Conservation (phyloP, 2,329 filamentous ascomycete genomes). For the Pleomassaria siparia region DNA sequence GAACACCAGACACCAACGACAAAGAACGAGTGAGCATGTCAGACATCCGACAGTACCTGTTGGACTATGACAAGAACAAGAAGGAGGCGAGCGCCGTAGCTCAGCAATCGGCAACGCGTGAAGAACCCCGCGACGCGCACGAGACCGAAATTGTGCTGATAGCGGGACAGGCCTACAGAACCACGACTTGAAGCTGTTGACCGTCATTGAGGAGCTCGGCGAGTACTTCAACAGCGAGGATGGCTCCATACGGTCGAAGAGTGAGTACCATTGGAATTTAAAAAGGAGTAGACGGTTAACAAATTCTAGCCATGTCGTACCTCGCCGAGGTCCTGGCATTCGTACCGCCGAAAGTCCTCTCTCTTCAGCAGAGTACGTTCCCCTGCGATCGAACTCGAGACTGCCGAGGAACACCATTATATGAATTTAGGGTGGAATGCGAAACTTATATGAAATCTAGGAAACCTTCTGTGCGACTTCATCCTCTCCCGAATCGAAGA, state of each 20-base stretch:
- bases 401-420: neutral
- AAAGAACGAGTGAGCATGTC: slow-evolving; percentile 45
- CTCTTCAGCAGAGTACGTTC: slow-evolving; percentile 58
- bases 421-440: neutral
- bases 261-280: slow-evolving; percentile 40
- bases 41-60: slow-evolving; percentile 55
- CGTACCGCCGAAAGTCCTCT: slow-evolving; percentile 57
- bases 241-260: slow-evolving; percentile 60
- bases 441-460: slow-evolving; percentile 35
- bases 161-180: slow-evolving; percentile 55
- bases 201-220: slow-evolving; percentile 63
- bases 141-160: slow-evolving; percentile 14
- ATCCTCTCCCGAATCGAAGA: slow-evolving; percentile 64
- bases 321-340: slow-evolving; percentile 54
- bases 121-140: slow-evolving; percentile 9
- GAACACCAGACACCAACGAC: neutral
- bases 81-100: slow-evolving; percentile 49
- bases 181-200: slow-evolving; percentile 62
- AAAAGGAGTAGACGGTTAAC: slow-evolving; percentile 12
- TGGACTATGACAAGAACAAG: slow-evolving; percentile 53
- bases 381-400: neutral
- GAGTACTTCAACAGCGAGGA: slow-evolving; percentile 70
- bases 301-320: slow-evolving; percentile 48
- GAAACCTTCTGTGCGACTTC: slow-evolving; percentile 62
- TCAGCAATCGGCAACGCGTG: slow-evolving; percentile 45